Conservation (phyloP, 148 eudicot species). For the Rhododendron molle region DNA sequence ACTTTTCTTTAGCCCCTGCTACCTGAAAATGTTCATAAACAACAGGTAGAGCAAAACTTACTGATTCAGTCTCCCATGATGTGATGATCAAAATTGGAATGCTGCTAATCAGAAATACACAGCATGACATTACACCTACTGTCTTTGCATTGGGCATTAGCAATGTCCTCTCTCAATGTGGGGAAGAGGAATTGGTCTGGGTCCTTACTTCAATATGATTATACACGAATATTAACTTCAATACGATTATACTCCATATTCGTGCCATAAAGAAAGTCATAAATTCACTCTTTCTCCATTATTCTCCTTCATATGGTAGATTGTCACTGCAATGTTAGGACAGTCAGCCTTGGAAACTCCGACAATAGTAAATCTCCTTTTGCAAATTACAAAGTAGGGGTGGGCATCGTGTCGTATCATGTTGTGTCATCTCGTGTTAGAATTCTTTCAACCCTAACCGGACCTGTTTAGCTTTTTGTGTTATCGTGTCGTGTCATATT, state of each 20-base stretch:
- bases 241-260: neutral
- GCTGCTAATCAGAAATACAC: neutral
- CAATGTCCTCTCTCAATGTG: neutral
- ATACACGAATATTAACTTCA: neutral
- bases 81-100: neutral
- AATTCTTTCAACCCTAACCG: too few species aligned
- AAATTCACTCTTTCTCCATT: neutral
- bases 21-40: neutral
- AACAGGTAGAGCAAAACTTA: neutral
- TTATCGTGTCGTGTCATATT: too few species aligned
- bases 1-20: neutral
- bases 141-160: neutral
- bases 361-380: neutral
- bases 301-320: neutral
- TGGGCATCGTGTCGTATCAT: too few species aligned
- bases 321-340: neutral
- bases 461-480: too few species aligned
- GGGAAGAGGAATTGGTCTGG: neutral
- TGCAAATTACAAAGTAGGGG: neutral
- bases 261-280: neutral
- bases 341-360: neutral
- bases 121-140: neutral
- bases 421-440: too few species aligned
- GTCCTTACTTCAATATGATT: neutral
- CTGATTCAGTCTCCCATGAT: neutral